These are phyloP conservation scores for Hypoxylon perforatum DNA, from an alignment of 495 filamentous ascomycete genomes.

Conservation along the genomic window DNA sequence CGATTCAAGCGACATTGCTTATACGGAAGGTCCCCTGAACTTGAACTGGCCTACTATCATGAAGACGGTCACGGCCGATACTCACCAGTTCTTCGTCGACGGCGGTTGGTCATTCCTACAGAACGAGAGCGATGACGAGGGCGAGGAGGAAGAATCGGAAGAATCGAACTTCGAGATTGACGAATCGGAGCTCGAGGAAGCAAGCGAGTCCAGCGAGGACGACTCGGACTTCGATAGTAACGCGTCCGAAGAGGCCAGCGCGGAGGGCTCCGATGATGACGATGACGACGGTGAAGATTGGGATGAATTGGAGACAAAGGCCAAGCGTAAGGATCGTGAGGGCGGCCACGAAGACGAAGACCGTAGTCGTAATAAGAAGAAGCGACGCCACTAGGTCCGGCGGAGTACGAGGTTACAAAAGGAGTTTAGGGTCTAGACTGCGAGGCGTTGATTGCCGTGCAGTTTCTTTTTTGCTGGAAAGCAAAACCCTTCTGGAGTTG, in stretches of 20 bases:
- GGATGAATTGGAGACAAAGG: conserved; percentile 92
- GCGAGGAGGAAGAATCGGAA: conserved; percentile 74
- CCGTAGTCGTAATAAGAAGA: conserved; percentile 51
- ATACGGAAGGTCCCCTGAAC: conserved; percentile 94
- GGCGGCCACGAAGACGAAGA: conserved; percentile 77
- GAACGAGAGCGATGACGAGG: conserved; percentile 88
- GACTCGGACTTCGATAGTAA: conserved; percentile 94
- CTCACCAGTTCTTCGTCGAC: conserved; percentile 93
- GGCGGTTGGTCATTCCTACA: conserved; percentile 96
- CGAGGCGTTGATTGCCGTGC: background rate
- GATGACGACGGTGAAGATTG: conserved; percentile 90
- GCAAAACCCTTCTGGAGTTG: conserved; percentile 15
- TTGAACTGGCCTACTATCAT: conserved; percentile 99
- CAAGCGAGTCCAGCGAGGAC: conserved; percentile 83
- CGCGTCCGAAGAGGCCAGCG: conserved; percentile 79
- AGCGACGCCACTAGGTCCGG: conserved; percentile 47
- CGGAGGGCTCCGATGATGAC: conserved; percentile 75
- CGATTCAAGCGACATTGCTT: conserved; percentile 92
- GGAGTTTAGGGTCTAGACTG: background rate
- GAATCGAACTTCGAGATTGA: conserved; percentile 94
- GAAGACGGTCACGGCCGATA: conserved; percentile 96
- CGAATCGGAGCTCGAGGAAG: conserved; percentile 82
- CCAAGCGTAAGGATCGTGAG: conserved; percentile 87
- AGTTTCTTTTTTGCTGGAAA: conserved; percentile 1
- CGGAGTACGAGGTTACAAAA: background rate